A percentile compares a stretch with the other conserved stretches of the same genome.
phyloP scores from a whole-genome alignment of 2,329 filamentous ascomycete species.

The Epichloe aotearoae region DNA sequence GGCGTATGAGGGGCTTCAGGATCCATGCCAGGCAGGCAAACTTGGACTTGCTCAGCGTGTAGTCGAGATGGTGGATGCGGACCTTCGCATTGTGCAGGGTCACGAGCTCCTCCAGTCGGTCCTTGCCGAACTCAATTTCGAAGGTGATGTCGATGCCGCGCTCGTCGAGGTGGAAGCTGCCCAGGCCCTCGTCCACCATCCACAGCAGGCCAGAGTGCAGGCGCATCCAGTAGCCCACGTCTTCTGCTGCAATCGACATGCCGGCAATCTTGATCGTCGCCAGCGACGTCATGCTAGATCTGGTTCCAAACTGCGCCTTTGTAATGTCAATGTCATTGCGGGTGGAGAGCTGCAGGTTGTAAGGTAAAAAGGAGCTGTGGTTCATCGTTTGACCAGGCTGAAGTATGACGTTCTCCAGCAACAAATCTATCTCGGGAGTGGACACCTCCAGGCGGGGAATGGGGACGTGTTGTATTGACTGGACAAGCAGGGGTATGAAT shows the following conservation, averaged over 20 bases:
- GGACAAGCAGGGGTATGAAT: slow-evolving; percentile 65
- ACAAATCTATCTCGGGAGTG: slow-evolving; percentile 67
- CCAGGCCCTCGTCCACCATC: slow-evolving; percentile 71
- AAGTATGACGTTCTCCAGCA: slow-evolving; percentile 82
- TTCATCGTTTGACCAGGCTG: slow-evolving; percentile 80
- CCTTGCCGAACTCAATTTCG: slow-evolving; percentile 70
- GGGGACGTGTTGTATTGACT: slow-evolving; percentile 72
- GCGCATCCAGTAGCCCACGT: slow-evolving; percentile 81
- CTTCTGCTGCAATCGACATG: slow-evolving; percentile 69
- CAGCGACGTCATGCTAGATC: slow-evolving; percentile 51
- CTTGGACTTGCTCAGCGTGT: slow-evolving; percentile 59
- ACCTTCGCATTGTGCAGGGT: slow-evolving; percentile 65
- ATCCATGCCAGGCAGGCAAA: slow-evolving; percentile 71
- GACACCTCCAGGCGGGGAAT: slow-evolving; percentile 84
- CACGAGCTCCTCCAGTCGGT: slow-evolving; percentile 68
- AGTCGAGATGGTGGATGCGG: slow-evolving; percentile 75
- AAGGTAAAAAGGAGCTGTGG: slow-evolving; percentile 77
- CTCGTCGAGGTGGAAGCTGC: slow-evolving; percentile 73
- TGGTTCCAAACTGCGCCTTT: slow-evolving; percentile 54
- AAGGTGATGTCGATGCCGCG: slow-evolving; percentile 76
- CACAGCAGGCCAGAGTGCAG: slow-evolving; percentile 63
- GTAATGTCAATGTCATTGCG: slow-evolving; percentile 78
- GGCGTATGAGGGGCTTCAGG: slow-evolving; percentile 70
- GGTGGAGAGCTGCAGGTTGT: slow-evolving; percentile 66
- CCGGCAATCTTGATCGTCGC: slow-evolving; percentile 71